Conservation (phyloP, 306 rosid genomes). For the Mucuna pruriens region DNA sequence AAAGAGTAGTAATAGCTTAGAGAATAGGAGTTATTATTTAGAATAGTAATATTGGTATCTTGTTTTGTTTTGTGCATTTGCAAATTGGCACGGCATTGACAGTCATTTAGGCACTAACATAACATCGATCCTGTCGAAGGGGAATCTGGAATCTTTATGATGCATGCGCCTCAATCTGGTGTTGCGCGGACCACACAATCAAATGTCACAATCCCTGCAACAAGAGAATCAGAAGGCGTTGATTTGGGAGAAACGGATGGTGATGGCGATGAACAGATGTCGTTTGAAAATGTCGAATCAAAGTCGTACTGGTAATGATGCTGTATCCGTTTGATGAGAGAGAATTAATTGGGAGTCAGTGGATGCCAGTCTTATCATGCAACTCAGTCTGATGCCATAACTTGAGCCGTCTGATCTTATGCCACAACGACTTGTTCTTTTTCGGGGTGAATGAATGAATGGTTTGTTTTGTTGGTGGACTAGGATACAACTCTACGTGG, state of each 20-base stretch:
- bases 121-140: neutral
- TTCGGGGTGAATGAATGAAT: neutral
- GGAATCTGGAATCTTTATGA: conserved; percentile 30
- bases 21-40: too few relatives aligned
- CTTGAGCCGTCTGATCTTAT: neutral
- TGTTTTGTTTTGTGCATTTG: too few relatives aligned
- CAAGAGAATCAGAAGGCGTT: conserved; percentile 7
- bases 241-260: neutral
- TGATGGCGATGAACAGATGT: neutral
- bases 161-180: conserved; percentile 24
- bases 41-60: too few relatives aligned
- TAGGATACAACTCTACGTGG: neutral
- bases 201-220: neutral
- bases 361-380: conserved; percentile 40
- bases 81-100: too few relatives aligned
- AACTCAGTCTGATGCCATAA: neutral
- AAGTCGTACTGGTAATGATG: conserved; percentile 41
- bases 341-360: neutral
- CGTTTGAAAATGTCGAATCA: conserved; percentile 34
- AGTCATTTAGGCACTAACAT: neutral
- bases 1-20: too few relatives aligned
- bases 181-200: neutral
- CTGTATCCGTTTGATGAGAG: conserved; percentile 28
- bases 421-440: neutral
- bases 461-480: neutral